phyloP scores from a whole-genome alignment of 2,329 filamentous ascomycete genomes.

The Aspergillus transmontanensis region DNA sequence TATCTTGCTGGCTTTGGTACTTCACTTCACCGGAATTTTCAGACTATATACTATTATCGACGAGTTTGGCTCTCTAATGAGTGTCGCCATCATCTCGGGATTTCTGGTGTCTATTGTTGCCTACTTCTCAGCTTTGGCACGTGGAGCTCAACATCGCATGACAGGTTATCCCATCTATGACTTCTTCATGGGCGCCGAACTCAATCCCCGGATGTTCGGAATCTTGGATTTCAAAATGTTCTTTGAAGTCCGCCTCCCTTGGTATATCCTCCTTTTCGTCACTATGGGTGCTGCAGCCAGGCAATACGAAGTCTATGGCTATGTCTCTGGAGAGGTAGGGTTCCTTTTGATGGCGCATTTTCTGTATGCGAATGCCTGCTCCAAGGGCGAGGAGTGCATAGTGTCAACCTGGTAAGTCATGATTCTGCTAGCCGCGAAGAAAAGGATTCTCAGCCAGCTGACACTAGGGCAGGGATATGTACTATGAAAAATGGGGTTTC shows the following conservation, averaged over 20 bases:
- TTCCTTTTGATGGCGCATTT: conserved; percentile 89
- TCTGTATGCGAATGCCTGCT: conserved; percentile 88
- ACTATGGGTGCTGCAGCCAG: conserved; percentile 75
- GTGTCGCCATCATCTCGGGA: conserved; percentile 88
- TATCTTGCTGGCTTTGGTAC: conserved; percentile 66
- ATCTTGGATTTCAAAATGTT: conserved; percentile 94
- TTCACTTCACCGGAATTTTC: conserved; percentile 85
- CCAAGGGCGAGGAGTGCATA: conserved; percentile 90
- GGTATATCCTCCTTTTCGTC: conserved; percentile 85
- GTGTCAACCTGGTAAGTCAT: conserved; percentile 71
- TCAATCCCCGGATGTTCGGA: conserved; percentile 83
- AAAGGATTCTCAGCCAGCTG: conserved; percentile 6
- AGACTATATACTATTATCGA: conserved; percentile 90
- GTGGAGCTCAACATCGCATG: conserved; percentile 89
- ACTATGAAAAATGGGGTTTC: conserved; percentile 95
- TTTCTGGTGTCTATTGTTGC: conserved; percentile 81
- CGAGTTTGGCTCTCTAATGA: conserved; percentile 91
- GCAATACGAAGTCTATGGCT: conserved; percentile 83
- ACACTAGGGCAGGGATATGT: conserved; percentile 72
- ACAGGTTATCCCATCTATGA: conserved; percentile 80
- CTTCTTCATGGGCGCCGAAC: conserved; percentile 88
- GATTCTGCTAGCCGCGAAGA: background rate
- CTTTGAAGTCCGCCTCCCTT: conserved; percentile 87
- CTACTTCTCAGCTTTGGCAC: conserved; percentile 79
- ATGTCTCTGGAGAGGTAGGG: conserved; percentile 79